Evolutionary conservation across 345 rosid genomes (phyloP).

Genomic region (Trapa bicornis): DNA sequence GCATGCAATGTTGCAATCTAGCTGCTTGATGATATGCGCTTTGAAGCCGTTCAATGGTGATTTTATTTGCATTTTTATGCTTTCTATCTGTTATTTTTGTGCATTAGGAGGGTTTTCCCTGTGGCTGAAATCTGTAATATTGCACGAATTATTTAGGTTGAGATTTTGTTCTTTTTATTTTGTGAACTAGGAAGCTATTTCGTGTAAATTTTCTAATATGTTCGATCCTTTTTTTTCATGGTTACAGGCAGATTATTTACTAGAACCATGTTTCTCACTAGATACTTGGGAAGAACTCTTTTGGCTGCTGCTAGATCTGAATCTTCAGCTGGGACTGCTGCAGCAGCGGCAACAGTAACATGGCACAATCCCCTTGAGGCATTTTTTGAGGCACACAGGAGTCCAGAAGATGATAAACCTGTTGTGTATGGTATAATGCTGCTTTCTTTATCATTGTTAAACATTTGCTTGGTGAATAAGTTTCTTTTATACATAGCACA

Average conservation of each 20-base stretch:
- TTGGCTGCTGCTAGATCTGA: constrained; percentile 55
- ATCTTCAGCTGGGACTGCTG: constrained; percentile 39
- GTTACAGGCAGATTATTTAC: not conserved
- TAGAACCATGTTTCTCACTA: constrained; percentile 43
- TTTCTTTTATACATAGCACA: not conserved
- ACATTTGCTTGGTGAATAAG: not conserved
- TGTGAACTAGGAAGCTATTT: not conserved
- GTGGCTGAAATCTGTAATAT: not conserved
- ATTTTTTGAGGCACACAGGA: constrained; percentile 69
- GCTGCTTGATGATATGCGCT: constrained; percentile 2
- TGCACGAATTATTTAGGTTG: not conserved
- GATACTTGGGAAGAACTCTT: constrained; percentile 53
- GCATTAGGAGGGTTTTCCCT: not conserved
- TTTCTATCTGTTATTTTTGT: not conserved
- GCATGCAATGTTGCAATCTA: not conserved
- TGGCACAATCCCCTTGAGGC: constrained; percentile 64
- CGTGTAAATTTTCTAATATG: not conserved
- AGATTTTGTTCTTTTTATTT: not conserved
- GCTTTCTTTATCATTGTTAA: not conserved
- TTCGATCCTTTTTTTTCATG: not conserved
- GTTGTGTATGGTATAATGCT: constrained; percentile 49
- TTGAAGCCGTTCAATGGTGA: not conserved
- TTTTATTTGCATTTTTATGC: not conserved
- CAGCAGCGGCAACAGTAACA: constrained; percentile 28
- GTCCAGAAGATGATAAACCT: constrained; percentile 53